Evolutionary conservation across 1,139 yeast genomes (phyloP).

Genomic region (Saccharomycopsis hybrid): DNA sequence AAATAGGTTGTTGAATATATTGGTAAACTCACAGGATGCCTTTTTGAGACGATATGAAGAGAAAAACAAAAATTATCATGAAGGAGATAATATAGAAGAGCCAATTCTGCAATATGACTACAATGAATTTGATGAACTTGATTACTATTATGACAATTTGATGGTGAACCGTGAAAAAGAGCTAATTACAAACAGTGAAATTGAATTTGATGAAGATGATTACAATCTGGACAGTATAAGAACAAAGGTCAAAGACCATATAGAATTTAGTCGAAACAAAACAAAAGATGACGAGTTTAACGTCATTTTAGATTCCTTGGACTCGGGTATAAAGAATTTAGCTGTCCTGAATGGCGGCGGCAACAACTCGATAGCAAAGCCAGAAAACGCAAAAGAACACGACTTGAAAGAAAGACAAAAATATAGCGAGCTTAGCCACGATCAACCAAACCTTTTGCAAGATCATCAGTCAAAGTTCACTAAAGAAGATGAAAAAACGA

Average conservation of each 20-base stretch:
- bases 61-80: slow-evolving; percentile 1
- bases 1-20: slow-evolving; percentile 3
- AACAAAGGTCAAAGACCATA: slow-evolving; percentile 13
- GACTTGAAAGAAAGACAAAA: no score
- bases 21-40: slow-evolving; percentile 11
- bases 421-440: background rate
- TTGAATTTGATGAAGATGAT: slow-evolving; percentile 11
- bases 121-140: slow-evolving; percentile 19
- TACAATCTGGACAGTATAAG: slow-evolving; percentile 9
- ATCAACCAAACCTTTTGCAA: background rate
- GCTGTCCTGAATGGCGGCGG: no score
- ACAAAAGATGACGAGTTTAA: slow-evolving; percentile 1
- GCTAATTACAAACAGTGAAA: no score
- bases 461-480: background rate
- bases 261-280: background rate
- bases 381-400: no score
- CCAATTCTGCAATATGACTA: slow-evolving; percentile 16
- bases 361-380: no score
- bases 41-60: slow-evolving; percentile 9
- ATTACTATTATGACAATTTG: slow-evolving; percentile 18
- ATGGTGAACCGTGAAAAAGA: slow-evolving; percentile 13
- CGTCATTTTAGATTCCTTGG: slow-evolving; percentile 5
- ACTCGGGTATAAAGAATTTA: background rate
- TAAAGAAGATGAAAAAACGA: slow-evolving; percentile 10
- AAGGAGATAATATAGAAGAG: no score